These are phyloP conservation scores for Strombidium stylifer DNA, from an alignment of 73 alveolate species.

Conservation along the genomic window DNA sequence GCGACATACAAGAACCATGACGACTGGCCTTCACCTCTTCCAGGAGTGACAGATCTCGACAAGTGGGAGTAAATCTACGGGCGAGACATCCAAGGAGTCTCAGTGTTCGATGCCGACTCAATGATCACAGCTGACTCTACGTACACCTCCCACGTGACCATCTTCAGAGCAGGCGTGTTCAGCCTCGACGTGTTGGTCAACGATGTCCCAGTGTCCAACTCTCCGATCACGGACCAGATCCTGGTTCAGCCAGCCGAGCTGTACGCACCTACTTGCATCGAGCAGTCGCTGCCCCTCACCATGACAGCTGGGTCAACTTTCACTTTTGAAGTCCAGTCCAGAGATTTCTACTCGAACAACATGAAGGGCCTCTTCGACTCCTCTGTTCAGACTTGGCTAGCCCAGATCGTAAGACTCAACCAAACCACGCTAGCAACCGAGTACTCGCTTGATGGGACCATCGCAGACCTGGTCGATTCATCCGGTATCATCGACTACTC, in stretches of 20 bases:
- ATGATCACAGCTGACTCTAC: slow-evolving; percentile 47
- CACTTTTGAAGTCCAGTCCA: slow-evolving; percentile 49
- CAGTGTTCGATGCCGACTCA: slow-evolving; percentile 43
- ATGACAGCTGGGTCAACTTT: slow-evolving; percentile 43
- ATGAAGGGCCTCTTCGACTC: slow-evolving; percentile 34
- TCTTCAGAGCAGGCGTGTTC: slow-evolving; percentile 62
- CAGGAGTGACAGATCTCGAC: slow-evolving; percentile 41
- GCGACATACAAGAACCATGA: slow-evolving; percentile 25
- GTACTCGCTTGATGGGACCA: not conserved
- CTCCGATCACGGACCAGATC: slow-evolving; percentile 43
- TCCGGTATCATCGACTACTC: slow-evolving; percentile 34
- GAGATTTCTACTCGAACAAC: slow-evolving; percentile 62
- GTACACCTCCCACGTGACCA: slow-evolving; percentile 60
- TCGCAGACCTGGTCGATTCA: not conserved
- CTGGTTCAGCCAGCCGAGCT: slow-evolving; percentile 28
- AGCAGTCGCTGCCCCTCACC: not conserved
- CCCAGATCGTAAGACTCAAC: too few species aligned
- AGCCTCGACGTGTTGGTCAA: slow-evolving; percentile 39
- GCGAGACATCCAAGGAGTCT: slow-evolving; percentile 49
- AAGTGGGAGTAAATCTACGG: slow-evolving; percentile 56
- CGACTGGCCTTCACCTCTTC: slow-evolving; percentile 51
- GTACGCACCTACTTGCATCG: slow-evolving; percentile 50
- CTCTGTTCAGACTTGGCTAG: too few species aligned
- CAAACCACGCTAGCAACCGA: slow-evolving; percentile 29
- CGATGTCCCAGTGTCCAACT: slow-evolving; percentile 11